These are phyloP conservation scores for Penicillium subrubescens DNA, from an alignment of 495 filamentous ascomycete genomes.

Conservation along the genomic window DNA sequence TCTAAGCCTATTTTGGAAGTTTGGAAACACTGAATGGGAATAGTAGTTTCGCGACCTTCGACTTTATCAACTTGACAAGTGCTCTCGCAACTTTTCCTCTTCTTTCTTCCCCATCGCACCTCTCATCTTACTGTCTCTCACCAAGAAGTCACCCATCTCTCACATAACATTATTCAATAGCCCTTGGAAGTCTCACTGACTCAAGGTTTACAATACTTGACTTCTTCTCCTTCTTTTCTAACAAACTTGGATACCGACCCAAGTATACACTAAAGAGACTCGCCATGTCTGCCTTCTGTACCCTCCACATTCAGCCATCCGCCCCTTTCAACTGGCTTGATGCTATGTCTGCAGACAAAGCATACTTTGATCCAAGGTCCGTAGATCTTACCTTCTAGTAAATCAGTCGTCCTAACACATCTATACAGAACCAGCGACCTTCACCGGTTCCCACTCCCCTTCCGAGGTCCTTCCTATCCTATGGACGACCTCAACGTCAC, in stretches of 20 bases:
- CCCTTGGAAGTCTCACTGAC: not conserved
- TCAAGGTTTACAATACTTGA: not conserved
- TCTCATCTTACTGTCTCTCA: not conserved
- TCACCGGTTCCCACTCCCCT: not conserved
- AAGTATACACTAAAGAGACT: not conserved
- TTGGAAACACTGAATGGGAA: not conserved
- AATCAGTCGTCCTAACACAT: not conserved
- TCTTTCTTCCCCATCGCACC: not conserved
- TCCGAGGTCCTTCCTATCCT: too few species aligned
- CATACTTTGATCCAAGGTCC: slow-evolving; percentile 13
- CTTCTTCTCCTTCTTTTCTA: not conserved
- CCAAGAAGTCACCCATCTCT: not conserved
- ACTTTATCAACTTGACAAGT: not conserved
- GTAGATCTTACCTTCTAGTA: not conserved
- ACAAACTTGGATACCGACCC: not conserved
- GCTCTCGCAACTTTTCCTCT: not conserved
- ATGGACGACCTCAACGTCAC: not conserved
- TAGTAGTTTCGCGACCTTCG: not conserved
- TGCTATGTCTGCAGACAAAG: slow-evolving; percentile 6
- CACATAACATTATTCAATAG: not conserved
- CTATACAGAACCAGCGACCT: slow-evolving; percentile 9
- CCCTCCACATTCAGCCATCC: not conserved
- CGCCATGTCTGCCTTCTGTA: not conserved
- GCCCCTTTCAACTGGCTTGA: slow-evolving; percentile 15
- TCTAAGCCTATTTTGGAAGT: not conserved